Evolutionary conservation across 257 asterid genomes (phyloP), one percentile per base, ranked within the genome.

Genomic region (Penstemon davidsonii): DNA sequence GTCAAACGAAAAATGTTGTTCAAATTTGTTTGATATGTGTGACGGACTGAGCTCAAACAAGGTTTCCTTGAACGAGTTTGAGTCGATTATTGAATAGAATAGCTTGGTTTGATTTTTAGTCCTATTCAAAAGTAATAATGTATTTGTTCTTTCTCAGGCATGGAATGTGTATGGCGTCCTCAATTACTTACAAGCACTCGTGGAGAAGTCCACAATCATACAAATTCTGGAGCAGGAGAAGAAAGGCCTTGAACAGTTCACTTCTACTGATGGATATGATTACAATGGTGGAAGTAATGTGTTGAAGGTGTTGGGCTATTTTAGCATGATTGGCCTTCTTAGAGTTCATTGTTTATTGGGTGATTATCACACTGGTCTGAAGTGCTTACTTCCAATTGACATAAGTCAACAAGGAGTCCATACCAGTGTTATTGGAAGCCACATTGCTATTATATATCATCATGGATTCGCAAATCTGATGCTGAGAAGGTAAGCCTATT

Each of bases 311-410:
- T 82, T 94, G 76, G 99, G 99, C 15, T 94, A 94, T 71, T 94
- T 87, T 70, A 88, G 99, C 84, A 91, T 88, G 99, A 89, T 94
- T 39, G 99, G 99, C 69, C 85, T 94, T 80, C 96, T 91, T 37
- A 85, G 99, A 75, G 99, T 94, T 64, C 99, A 94, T 75, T 94
- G 99, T 81, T 78, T 88, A 87, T 78, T 91, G 87, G 99, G 99
- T 74, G 97, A 94, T 84, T 94, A 94, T 76, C 96, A 86, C 73
- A 91, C 99, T 64, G 97, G 96, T 52, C 82, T 91, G 64, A 94
- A 91, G 79, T 88, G 97, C 86, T 70, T 91, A 39, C 82, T 73
- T 70, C 96, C 99, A 39, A 86, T 94, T 73, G 97, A 94, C 83
- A 87, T 82, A 69, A 88, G 80, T 76, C 96, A 87, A 68, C 96